Conservation (phyloP, 2,329 filamentous ascomycete species). For the Botryotinia globosa region DNA sequence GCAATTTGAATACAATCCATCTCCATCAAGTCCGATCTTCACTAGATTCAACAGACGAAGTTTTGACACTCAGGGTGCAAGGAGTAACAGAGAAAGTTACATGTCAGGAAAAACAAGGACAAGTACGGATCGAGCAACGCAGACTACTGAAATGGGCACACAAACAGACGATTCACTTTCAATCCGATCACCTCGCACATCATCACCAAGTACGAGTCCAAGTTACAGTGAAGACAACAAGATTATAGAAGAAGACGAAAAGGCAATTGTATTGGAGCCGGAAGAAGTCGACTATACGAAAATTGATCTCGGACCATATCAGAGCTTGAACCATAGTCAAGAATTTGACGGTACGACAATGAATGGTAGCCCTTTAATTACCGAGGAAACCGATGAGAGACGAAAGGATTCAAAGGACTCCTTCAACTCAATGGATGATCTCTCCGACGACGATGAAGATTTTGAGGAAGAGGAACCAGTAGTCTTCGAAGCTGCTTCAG, state of each 20-base stretch:
- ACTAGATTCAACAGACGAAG: conserved; percentile 60
- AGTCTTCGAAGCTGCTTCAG: conserved; percentile 63
- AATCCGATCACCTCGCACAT: conserved; percentile 45
- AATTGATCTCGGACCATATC: conserved; percentile 50
- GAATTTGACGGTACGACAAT: conserved; percentile 37
- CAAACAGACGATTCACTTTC: conserved; percentile 51
- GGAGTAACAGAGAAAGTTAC: conserved; percentile 70
- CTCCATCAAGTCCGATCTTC: conserved; percentile 70
- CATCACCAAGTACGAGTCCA: conserved; percentile 47
- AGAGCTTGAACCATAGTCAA: conserved; percentile 31
- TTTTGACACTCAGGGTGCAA: conserved; percentile 59
- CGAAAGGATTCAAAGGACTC: conserved; percentile 38
- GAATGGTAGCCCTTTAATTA: conserved; percentile 37
- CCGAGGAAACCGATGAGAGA: conserved; percentile 34
- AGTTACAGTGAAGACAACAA: conserved; percentile 47
- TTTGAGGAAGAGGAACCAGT: conserved; percentile 56
- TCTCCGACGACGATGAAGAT: conserved; percentile 47
- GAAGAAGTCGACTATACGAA: conserved; percentile 59
- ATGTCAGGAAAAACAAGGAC: conserved; percentile 57
- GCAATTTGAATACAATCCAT: conserved; percentile 78
- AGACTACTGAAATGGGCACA: conserved; percentile 66
- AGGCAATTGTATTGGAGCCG: conserved; percentile 45
- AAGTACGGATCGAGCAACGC: conserved; percentile 60
- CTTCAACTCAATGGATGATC: conserved; percentile 44
- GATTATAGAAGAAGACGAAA: conserved; percentile 35